These are phyloP conservation scores for Coemansia sp. DNA, from an alignment of 192 early-diverging fungal genomes.

Conservation along the genomic window DNA sequence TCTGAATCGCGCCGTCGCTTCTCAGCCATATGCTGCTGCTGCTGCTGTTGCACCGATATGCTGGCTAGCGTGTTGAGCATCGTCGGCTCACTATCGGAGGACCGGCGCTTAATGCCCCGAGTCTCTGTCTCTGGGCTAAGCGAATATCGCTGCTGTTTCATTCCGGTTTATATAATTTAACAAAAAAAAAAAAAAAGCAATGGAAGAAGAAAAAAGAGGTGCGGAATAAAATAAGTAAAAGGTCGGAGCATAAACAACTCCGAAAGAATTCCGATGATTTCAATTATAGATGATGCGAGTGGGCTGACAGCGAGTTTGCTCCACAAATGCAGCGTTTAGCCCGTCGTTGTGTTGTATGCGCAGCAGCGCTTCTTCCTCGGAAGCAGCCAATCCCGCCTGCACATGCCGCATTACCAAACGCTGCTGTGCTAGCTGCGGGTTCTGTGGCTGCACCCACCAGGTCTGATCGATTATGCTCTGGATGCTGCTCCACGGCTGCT, in stretches of 20 bases:
- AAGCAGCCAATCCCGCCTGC: constrained; percentile 34
- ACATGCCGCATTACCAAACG: constrained; percentile 53
- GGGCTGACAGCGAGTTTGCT: constrained; percentile 23
- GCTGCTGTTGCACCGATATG: constrained; percentile 14
- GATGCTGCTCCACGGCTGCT: constrained; percentile 44
- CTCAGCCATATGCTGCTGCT: background rate
- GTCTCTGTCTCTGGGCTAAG: background rate
- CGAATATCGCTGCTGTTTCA: background rate
- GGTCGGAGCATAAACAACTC: background rate
- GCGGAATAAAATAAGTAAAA: background rate
- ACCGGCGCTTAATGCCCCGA: constrained; percentile 8
- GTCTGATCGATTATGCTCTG: constrained; percentile 37
- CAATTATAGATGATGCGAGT: constrained; percentile 31
- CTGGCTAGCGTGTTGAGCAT: constrained; percentile 29
- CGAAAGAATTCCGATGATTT: no score
- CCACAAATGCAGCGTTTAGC: constrained; percentile 29
- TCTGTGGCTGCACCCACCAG: constrained; percentile 48
- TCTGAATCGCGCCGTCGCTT: background rate
- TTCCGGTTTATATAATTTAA: background rate
- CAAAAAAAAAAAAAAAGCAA: constrained; percentile 1
- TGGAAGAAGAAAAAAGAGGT: no score
- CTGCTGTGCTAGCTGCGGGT: constrained; percentile 17
- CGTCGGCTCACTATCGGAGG: background rate
- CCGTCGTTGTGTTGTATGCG: constrained; percentile 34
- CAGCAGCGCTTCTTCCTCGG: constrained; percentile 17